phyloP scores from a whole-genome alignment of 371 early-diverging fungal genomes.

The Mucor racemosus region DNA sequence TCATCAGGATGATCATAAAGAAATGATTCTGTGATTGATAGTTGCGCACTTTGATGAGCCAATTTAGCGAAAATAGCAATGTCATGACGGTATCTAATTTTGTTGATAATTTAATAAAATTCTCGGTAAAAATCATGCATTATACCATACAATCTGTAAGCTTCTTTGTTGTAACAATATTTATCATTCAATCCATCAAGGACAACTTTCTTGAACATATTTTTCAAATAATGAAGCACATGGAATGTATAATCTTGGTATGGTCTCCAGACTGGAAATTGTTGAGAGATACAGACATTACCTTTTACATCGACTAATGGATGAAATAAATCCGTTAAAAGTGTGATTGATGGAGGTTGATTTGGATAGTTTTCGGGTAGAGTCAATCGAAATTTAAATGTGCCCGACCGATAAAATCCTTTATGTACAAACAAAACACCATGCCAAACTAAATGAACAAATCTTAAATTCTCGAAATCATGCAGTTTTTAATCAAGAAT shows the following conservation, averaged over 20 bases:
- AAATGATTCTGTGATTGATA: conserved; percentile 74
- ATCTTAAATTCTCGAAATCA: too few relatives aligned
- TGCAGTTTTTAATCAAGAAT: too few relatives aligned
- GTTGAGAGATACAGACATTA: conserved; percentile 69
- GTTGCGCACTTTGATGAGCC: conserved; percentile 81
- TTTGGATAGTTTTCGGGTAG: conserved; percentile 90
- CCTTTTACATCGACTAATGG: conserved; percentile 88
- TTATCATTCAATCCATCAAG: conserved; percentile 72
- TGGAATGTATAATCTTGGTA: conserved; percentile 83
- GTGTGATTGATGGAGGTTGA: conserved; percentile 84
- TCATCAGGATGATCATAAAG: conserved; percentile 67
- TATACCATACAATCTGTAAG: conserved; percentile 66
- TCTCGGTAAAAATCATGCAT: not conserved
- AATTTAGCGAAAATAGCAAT: conserved; percentile 70
- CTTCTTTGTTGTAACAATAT: conserved; percentile 75
- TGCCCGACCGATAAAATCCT: conserved; percentile 91
- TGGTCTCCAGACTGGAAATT: conserved; percentile 84
- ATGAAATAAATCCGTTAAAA: conserved; percentile 92
- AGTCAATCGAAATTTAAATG: conserved; percentile 89
- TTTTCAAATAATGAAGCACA: conserved; percentile 84
- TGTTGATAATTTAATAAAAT: not conserved
- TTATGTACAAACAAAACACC: conserved; percentile 86
- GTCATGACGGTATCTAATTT: conserved; percentile 64
- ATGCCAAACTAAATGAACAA: conserved; percentile 68
- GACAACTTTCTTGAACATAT: conserved; percentile 80